Evolutionary conservation across 2,329 filamentous ascomycete genomes (phyloP).

Genomic region (Sporothrix variecibatus): DNA sequence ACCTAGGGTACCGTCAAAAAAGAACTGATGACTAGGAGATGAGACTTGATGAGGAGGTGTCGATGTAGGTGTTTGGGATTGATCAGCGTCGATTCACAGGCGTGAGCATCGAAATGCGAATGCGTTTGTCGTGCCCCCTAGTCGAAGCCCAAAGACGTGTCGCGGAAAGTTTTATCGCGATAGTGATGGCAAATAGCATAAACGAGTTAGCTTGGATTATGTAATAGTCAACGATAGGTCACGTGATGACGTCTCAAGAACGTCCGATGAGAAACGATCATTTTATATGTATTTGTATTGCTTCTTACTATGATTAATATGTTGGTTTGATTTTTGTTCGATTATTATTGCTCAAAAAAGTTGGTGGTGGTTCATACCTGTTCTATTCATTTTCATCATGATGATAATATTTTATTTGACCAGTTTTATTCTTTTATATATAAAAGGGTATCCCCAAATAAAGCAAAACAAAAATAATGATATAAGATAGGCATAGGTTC

Average conservation of each 20-base stretch:
- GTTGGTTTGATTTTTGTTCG: no score
- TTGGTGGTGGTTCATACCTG: no score
- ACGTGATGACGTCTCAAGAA: background rate
- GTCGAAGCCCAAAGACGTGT: background rate
- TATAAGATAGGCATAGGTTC: no score
- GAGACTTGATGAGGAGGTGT: background rate
- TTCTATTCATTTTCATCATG: no score
- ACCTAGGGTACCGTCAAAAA: no score
- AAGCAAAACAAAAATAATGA: no score
- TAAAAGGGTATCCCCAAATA: no score
- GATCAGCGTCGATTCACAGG: background rate
- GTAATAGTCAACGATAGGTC: background rate
- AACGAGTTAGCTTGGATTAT: background rate
- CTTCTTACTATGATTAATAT: background rate
- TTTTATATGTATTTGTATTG: background rate
- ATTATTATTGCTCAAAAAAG: no score
- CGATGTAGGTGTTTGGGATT: background rate
- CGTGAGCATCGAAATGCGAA: background rate
- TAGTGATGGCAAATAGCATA: background rate
- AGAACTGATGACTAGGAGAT: background rate
- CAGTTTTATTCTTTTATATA: no score
- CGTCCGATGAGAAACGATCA: no score
- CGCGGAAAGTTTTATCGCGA: constrained; percentile 22
- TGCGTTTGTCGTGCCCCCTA: background rate
- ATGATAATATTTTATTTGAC: no score